A percentile compares a stretch with the other conserved stretches of the same genome.
Evolutionary conservation across 345 rosid species (phyloP).

Genomic region (Camelina hispida): DNA sequence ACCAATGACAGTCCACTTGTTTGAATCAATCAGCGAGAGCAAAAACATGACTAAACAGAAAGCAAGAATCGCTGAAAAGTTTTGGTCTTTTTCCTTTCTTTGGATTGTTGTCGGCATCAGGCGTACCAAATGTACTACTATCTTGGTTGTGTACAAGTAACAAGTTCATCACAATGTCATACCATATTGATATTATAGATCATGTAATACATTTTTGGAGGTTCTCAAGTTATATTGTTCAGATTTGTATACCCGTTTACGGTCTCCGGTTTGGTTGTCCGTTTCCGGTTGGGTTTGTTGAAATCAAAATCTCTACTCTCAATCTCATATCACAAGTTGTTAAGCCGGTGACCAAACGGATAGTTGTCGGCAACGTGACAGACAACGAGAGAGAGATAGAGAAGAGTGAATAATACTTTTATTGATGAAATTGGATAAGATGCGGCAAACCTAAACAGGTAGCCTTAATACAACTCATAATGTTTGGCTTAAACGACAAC

Average conservation of each 20-base stretch:
- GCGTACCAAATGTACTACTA: conserved; percentile 23
- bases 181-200: conserved; percentile 7
- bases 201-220: conserved; percentile 10
- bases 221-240: background rate
- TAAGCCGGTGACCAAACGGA: too few species aligned
- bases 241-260: background rate
- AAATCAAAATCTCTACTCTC: background rate
- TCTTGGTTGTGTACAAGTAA: conserved; percentile 34
- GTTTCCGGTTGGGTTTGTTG: background rate
- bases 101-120: conserved; percentile 6
- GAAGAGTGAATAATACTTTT: too few species aligned
- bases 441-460: too few species aligned
- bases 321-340: background rate
- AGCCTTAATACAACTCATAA: too few species aligned
- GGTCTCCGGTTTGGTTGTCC: background rate
- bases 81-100: conserved; percentile 11
- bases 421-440: too few species aligned
- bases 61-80: conserved; percentile 19
- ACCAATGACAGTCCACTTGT: conserved; percentile 7
- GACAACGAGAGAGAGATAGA: too few species aligned
- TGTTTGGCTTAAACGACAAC: too few species aligned
- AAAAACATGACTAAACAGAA: conserved; percentile 6
- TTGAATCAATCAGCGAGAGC: conserved; percentile 25
- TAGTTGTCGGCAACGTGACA: too few species aligned
- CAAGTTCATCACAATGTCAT: conserved; percentile 12